These are phyloP conservation scores for Globisporangium canariense DNA, from an alignment of 352 stramenopile species.

Conservation along the genomic window DNA sequence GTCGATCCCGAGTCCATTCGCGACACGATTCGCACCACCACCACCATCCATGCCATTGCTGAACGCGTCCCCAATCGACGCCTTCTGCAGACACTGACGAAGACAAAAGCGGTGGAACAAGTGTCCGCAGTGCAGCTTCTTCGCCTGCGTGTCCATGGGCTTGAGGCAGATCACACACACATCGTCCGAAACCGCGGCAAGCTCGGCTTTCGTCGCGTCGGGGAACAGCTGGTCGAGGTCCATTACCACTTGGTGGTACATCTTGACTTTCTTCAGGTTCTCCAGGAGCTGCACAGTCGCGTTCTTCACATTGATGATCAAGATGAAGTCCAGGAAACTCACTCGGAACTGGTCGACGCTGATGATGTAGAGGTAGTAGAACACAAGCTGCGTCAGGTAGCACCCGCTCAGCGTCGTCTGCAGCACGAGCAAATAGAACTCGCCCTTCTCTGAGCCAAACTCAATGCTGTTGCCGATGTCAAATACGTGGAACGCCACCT, in stretches of 20 bases:
- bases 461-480: constrained; percentile 35
- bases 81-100: constrained; percentile 70
- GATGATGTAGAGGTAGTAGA: constrained; percentile 83
- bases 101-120: constrained; percentile 74
- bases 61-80: constrained; percentile 57
- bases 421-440: constrained; percentile 61
- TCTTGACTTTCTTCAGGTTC: constrained; percentile 61
- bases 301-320: constrained; percentile 84
- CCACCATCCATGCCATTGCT: constrained; percentile 15
- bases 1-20: constrained; percentile 36
- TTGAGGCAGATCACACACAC: constrained; percentile 82
- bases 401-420: constrained; percentile 57
- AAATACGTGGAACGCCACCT: constrained; percentile 65
- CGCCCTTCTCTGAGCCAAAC: constrained; percentile 47
- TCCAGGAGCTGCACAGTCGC: constrained; percentile 61
- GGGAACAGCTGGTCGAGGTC: constrained; percentile 66
- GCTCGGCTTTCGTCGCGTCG: constrained; percentile 48
- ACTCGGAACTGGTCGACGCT: constrained; percentile 77
- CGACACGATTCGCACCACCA: constrained; percentile 17
- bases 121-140: constrained; percentile 72
- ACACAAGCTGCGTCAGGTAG: constrained; percentile 66
- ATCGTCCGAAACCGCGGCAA: constrained; percentile 60
- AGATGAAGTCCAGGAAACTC: constrained; percentile 73
- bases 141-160: constrained; percentile 58
- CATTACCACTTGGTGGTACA: constrained; percentile 69